phyloP scores from a whole-genome alignment of 1,284 basidiomycete genomes.

The Austroboletus novae-zelandiae region DNA sequence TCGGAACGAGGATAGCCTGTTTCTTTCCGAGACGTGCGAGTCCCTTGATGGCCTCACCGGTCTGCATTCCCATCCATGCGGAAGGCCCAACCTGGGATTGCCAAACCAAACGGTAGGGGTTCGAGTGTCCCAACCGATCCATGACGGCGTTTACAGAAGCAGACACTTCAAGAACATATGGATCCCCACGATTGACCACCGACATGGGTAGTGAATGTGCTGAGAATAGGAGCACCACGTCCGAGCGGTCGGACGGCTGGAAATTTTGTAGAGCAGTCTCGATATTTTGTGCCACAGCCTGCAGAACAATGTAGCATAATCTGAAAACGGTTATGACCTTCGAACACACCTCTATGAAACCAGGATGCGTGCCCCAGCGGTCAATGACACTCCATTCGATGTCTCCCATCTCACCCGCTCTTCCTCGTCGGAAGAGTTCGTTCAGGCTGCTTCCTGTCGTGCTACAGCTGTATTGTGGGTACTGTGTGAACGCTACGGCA shows the following conservation, averaged over 20 bases:
- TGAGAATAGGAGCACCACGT: conserved; percentile 90
- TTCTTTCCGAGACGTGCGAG: conserved; percentile 87
- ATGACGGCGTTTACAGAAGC: conserved; percentile 91
- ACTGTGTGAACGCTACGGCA: conserved; percentile 97
- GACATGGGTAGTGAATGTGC: conserved; percentile 98
- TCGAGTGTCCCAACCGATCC: conserved; percentile 74
- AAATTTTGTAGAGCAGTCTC: conserved; percentile 83
- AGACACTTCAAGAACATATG: conserved; percentile 94
- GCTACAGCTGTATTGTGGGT: conserved; percentile 98
- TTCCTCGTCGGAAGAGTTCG: conserved; percentile 77
- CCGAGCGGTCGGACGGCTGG: conserved; percentile 64
- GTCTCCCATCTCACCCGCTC: conserved; percentile 52
- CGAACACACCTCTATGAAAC: conserved; percentile 82
- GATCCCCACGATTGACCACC: conserved; percentile 97
- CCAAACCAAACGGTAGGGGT: conserved; percentile 94
- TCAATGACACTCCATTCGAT: conserved; percentile 98
- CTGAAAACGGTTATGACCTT: not conserved
- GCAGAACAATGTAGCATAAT: conserved; percentile 9
- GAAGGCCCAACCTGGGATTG: conserved; percentile 97
- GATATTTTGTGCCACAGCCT: conserved; percentile 92
- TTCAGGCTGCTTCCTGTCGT: conserved; percentile 98
- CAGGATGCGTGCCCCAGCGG: conserved; percentile 94
- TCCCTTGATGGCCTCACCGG: conserved; percentile 88
- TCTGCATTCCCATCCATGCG: conserved; percentile 99
- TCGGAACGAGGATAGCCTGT: conserved; percentile 87